Conservation (phyloP, 495 filamentous ascomycete species). For the Chaetomium cochliodes region DNA sequence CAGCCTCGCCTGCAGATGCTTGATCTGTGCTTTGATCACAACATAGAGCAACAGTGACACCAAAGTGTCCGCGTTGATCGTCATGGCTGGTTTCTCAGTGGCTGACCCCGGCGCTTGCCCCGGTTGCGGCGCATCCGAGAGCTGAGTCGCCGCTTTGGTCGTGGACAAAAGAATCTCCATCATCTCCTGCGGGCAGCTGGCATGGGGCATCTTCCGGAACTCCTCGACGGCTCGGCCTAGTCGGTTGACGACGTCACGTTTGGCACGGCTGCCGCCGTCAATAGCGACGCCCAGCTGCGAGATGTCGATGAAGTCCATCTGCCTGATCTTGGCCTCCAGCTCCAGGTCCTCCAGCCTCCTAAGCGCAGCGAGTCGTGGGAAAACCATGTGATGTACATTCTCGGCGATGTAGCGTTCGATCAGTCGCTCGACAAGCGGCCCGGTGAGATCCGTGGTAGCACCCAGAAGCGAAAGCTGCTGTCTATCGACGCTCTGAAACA, state of each 20-base stretch:
- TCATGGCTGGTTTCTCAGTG: constrained; percentile 57
- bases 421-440: constrained; percentile 83
- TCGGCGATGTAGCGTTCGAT: constrained; percentile 95
- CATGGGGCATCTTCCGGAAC: constrained; percentile 81
- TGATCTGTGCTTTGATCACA: constrained; percentile 86
- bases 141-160: constrained; percentile 73
- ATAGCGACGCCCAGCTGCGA: constrained; percentile 88
- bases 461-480: constrained; percentile 90
- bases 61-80: constrained; percentile 92
- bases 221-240: constrained; percentile 79
- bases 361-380: constrained; percentile 76
- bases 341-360: constrained; percentile 83
- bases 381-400: constrained; percentile 82
- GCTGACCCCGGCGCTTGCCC: constrained; percentile 23
- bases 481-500: constrained; percentile 94
- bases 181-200: constrained; percentile 92
- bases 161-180: constrained; percentile 83
- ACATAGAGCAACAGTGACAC: constrained; percentile 91
- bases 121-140: constrained; percentile 46
- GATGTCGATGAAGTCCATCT: constrained; percentile 92
- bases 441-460: constrained; percentile 90
- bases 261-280: constrained; percentile 67
- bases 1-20: constrained; percentile 81
- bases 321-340: constrained; percentile 81
- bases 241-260: constrained; percentile 67